Percentiles rank a stretch among this genome's conserved stretches.
Conservation (phyloP, 2,329 filamentous ascomycete species). For the Thelonectria olida region DNA sequence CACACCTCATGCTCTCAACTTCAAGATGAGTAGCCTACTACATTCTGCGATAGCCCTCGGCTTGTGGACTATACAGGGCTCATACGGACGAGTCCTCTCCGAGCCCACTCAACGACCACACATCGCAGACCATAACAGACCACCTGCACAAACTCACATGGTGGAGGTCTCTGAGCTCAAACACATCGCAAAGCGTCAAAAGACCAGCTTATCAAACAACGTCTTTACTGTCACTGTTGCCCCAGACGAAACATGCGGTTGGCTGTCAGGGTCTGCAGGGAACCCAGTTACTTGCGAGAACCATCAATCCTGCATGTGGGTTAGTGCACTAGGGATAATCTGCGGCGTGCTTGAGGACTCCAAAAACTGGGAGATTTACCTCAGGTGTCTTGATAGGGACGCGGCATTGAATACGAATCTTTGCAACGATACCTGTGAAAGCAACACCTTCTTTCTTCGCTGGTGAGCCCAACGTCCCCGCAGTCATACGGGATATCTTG, state of each 20-base stretch:
- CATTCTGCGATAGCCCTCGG: not conserved
- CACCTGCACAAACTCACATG: not conserved
- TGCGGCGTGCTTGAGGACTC: not conserved
- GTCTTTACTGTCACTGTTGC: not conserved
- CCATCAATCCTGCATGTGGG: not conserved
- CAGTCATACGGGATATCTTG: not conserved
- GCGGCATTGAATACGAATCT: not conserved
- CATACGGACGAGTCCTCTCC: not conserved
- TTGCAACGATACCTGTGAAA: not conserved
- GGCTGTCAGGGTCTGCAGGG: not conserved
- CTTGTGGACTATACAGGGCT: not conserved
- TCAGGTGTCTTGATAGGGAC: not conserved
- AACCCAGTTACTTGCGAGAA: not conserved
- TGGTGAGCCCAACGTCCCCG: not conserved
- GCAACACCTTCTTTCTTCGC: not conserved
- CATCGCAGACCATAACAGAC: not conserved
- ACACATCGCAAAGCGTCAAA: not conserved
- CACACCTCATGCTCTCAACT: not conserved
- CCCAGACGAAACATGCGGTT: not conserved
- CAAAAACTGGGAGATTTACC: not conserved
- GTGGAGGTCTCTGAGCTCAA: not conserved
- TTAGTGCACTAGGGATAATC: not conserved
- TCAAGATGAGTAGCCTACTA: not conserved
- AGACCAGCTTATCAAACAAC: not conserved
- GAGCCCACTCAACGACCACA: not conserved